Percentiles rank a stretch among this genome's conserved stretches.
phyloP scores from a whole-genome alignment of 2,329 filamentous ascomycete genomes.

The Claviceps sp. region DNA sequence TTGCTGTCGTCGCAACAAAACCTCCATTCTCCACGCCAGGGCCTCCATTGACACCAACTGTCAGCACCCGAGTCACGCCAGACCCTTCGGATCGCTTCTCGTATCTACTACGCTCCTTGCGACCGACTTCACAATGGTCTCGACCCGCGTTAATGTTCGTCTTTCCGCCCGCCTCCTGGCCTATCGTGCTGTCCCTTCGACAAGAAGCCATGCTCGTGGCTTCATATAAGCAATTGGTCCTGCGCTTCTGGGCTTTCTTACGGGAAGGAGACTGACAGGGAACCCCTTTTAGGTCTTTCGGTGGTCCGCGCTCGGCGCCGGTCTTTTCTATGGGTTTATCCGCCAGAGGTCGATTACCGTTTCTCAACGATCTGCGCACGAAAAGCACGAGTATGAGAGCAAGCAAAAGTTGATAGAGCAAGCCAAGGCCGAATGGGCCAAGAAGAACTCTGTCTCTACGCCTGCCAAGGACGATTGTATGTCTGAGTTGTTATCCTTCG shows the following conservation, averaged over 20 bases:
- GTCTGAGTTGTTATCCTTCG: conserved; percentile 4
- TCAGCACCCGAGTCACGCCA: conserved; percentile 21
- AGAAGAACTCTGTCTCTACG: conserved; percentile 47
- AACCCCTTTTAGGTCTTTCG: conserved; percentile 64
- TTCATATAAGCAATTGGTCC: conserved; percentile 1
- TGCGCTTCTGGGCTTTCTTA: not conserved
- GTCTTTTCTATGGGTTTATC: conserved; percentile 89
- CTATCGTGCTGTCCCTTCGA: conserved; percentile 6
- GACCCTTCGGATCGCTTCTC: conserved; percentile 22
- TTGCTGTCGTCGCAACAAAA: conserved; percentile 24
- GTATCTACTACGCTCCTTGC: conserved; percentile 28
- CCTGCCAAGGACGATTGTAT: conserved; percentile 20
- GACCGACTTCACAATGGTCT: conserved; percentile 42
- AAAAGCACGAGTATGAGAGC: conserved; percentile 74
- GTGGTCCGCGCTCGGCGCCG: conserved; percentile 84
- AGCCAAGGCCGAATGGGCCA: conserved; percentile 82
- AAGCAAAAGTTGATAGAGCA: conserved; percentile 85
- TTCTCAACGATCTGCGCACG: conserved; percentile 54
- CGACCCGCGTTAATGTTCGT: conserved; percentile 56
- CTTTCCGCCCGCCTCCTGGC: conserved; percentile 12
- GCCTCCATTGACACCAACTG: conserved; percentile 31
- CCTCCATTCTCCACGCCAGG: conserved; percentile 25
- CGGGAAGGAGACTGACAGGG: conserved; percentile 14
- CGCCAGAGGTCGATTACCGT: conserved; percentile 75
- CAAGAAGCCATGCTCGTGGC: conserved; percentile 9